phyloP scores from a whole-genome alignment of 2,329 filamentous ascomycete species.

The Paecilomyces sp. region DNA sequence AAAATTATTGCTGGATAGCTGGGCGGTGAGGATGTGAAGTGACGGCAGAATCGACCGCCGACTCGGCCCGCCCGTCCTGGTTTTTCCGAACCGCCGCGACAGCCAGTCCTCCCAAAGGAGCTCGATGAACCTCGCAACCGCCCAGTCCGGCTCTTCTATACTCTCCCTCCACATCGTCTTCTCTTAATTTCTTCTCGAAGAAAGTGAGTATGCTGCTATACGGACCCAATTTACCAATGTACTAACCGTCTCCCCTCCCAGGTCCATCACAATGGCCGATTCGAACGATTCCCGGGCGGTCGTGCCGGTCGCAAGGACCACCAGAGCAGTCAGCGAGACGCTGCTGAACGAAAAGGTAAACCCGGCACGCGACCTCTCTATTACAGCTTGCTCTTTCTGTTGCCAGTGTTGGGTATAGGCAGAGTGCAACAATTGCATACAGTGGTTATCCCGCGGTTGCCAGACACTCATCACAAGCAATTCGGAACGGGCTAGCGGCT shows the following conservation, averaged over 20 bases:
- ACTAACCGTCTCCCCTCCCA: conserved; percentile 11
- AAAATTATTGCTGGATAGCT: not conserved
- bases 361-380: not conserved
- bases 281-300: conserved; percentile 49
- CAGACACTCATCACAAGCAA: not conserved
- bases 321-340: conserved; percentile 86
- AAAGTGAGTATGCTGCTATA: not conserved
- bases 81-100: conserved; percentile 30
- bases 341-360: conserved; percentile 97
- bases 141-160: not conserved
- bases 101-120: not conserved
- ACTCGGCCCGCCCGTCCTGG: conserved; percentile 11
- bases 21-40: conserved; percentile 9
- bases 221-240: not conserved
- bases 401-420: not conserved
- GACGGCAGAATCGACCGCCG: conserved; percentile 11
- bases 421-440: not conserved
- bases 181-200: not conserved
- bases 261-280: conserved; percentile 48
- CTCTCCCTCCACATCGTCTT: not conserved
- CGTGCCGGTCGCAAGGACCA: conserved; percentile 61
- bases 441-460: not conserved
- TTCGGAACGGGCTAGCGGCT: not conserved
- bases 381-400: not conserved
- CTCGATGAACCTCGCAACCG: conserved; percentile 2